phyloP scores from a whole-genome alignment of 768 basidiomycete genomes.

The Russula abietina region DNA sequence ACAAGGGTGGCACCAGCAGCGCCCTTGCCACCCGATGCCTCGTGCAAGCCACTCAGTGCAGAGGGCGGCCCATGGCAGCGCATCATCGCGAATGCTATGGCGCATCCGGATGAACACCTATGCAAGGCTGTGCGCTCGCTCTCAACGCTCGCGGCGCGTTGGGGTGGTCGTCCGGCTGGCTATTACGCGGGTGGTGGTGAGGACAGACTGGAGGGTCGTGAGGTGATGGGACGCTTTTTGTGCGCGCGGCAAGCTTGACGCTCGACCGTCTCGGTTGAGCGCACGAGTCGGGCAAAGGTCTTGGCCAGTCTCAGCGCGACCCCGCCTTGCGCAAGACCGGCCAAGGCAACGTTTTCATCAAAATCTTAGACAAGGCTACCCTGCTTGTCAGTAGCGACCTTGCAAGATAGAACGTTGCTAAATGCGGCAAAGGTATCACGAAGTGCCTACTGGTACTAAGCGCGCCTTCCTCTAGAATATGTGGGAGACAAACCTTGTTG shows the following conservation, averaged over 20 bases:
- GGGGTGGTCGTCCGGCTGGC: constrained; percentile 37
- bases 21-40: constrained; percentile 24
- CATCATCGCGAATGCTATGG: constrained; percentile 46
- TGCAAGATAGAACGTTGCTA: constrained; percentile 97
- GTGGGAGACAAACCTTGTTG: constrained; percentile 65
- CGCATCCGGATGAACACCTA: constrained; percentile 55
- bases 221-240: constrained; percentile 59
- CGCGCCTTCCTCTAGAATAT: background rate
- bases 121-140: constrained; percentile 47
- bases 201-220: constrained; percentile 41
- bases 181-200: constrained; percentile 29
- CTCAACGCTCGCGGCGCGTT: constrained; percentile 40
- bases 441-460: constrained; percentile 58
- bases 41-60: constrained; percentile 9
- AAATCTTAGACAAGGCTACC: constrained; percentile 96
- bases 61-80: constrained; percentile 45
- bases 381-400: constrained; percentile 94
- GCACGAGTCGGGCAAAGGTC: constrained; percentile 14
- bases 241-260: constrained; percentile 50
- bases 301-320: constrained; percentile 83
- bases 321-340: constrained; percentile 98
- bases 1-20: constrained; percentile 31
- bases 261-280: constrained; percentile 30
- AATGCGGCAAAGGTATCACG: constrained; percentile 99
- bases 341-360: constrained; percentile 99